These are phyloP conservation scores for Fonsecaea monophora DNA, from an alignment of 2,329 filamentous ascomycete genomes.

Conservation along the genomic window DNA sequence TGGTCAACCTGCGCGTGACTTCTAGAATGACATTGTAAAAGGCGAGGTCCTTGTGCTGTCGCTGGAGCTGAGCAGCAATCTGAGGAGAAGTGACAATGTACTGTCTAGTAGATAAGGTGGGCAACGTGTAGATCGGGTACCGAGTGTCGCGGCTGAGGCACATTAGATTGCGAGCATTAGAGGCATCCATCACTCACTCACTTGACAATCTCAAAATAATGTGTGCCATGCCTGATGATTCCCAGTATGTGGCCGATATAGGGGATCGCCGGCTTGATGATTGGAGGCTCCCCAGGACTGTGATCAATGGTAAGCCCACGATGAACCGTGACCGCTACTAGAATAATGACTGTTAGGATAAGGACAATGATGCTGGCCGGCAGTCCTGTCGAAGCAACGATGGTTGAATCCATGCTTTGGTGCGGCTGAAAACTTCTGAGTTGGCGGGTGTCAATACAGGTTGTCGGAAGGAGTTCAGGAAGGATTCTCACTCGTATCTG, in stretches of 20 bases:
- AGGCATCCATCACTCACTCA: slow-evolving; percentile 4
- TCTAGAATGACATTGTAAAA: slow-evolving; percentile 21
- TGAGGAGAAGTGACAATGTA: slow-evolving; percentile 20
- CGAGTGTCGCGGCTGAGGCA: slow-evolving; percentile 11
- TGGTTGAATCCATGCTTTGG: background rate
- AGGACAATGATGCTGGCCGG: slow-evolving; percentile 14
- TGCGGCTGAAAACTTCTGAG: background rate
- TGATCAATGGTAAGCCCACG: slow-evolving; percentile 15
- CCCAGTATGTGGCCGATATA: slow-evolving; percentile 21
- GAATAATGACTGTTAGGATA: background rate
- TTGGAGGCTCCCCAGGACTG: slow-evolving; percentile 16
- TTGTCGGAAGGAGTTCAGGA: background rate
- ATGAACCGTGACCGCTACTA: slow-evolving; percentile 3
- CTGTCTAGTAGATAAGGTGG: slow-evolving; percentile 18
- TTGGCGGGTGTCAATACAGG: background rate
- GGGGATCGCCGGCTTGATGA: slow-evolving; percentile 14
- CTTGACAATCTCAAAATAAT: slow-evolving; percentile 20
- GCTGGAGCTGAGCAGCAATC: slow-evolving; percentile 13
- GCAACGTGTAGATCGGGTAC: slow-evolving; percentile 19
- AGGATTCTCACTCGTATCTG: background rate
- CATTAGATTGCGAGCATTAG: background rate
- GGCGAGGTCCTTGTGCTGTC: slow-evolving; percentile 21
- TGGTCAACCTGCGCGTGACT: slow-evolving; percentile 12
- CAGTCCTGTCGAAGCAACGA: background rate
- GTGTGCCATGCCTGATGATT: slow-evolving; percentile 18